Conservation (phyloP, 345 rosid genomes). For the Heritiera fomes region DNA sequence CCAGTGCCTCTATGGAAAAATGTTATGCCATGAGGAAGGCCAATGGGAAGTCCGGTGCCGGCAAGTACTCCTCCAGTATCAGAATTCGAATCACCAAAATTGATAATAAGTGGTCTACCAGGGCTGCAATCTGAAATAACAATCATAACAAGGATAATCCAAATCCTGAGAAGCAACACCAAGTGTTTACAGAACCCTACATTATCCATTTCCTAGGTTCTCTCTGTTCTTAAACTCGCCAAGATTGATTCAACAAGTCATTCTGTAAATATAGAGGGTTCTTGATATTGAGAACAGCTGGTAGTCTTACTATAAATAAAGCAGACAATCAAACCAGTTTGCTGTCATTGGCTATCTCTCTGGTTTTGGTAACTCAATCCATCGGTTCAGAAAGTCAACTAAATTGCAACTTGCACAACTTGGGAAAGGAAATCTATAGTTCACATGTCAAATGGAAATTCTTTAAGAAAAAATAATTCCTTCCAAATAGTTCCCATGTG, state of each 20-base stretch:
- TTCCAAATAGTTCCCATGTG: not conserved
- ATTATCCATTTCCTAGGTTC: not conserved
- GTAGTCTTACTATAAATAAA: not conserved
- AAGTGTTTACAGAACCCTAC: not conserved
- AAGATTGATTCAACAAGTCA: not conserved
- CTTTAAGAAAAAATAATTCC: not conserved
- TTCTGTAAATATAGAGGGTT: not conserved
- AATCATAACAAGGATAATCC: not conserved
- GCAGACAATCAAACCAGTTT: not conserved
- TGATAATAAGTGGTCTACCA: slow-evolving; percentile 25
- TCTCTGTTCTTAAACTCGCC: not conserved
- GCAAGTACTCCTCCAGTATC: slow-evolving; percentile 55
- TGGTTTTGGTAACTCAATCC: not conserved
- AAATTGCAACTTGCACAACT: not conserved
- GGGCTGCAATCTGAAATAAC: slow-evolving; percentile 2
- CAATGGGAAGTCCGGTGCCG: slow-evolving; percentile 45
- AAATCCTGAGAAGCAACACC: slow-evolving; percentile 1
- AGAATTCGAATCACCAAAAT: slow-evolving; percentile 59
- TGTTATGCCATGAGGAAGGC: slow-evolving; percentile 34
- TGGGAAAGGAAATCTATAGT: not conserved
- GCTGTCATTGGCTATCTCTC: slow-evolving; percentile 7
- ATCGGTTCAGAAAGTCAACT: not conserved
- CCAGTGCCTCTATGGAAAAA: slow-evolving; percentile 52
- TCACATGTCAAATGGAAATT: slow-evolving; percentile 1
- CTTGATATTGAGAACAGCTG: not conserved